These are phyloP conservation scores for Juglanconis juglandina DNA, from an alignment of 2,329 filamentous ascomycete species.

Conservation along the genomic window DNA sequence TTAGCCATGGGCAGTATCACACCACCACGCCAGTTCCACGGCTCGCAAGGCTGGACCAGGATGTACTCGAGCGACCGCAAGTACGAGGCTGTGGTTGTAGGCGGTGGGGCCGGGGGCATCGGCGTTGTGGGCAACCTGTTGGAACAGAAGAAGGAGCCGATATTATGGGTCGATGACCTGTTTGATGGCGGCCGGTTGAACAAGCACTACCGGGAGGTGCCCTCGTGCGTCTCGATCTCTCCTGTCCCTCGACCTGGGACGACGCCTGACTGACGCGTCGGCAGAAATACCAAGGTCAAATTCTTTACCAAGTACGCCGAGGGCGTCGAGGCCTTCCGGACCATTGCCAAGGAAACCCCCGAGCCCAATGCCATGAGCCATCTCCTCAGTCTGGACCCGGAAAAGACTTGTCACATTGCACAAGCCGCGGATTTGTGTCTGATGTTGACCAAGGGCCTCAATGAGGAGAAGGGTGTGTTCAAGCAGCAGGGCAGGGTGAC, in stretches of 20 bases:
- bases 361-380: slow-evolving; percentile 52
- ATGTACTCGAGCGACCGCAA: slow-evolving; percentile 18
- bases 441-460: slow-evolving; percentile 42
- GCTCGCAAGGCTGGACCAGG: slow-evolving; percentile 13
- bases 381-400: slow-evolving; percentile 51
- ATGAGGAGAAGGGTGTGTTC: slow-evolving; percentile 35
- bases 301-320: slow-evolving; percentile 57
- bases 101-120: slow-evolving; percentile 39
- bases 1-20: slow-evolving; percentile 15
- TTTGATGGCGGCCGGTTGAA: slow-evolving; percentile 53
- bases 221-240: slow-evolving; percentile 27
- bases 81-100: slow-evolving; percentile 21
- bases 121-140: slow-evolving; percentile 60
- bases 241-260: background rate
- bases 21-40: slow-evolving; percentile 12
- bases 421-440: slow-evolving; percentile 55
- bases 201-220: slow-evolving; percentile 57
- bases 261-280: background rate
- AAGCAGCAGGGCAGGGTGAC: slow-evolving; percentile 35
- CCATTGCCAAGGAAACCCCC: slow-evolving; percentile 44
- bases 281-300: slow-evolving; percentile 55
- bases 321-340: slow-evolving; percentile 48
- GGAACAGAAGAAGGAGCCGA: slow-evolving; percentile 43
- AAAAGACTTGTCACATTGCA: slow-evolving; percentile 54
- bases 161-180: slow-evolving; percentile 57